phyloP scores from a whole-genome alignment of 2,329 filamentous ascomycete species.

The Trichoderma cornu-damae region DNA sequence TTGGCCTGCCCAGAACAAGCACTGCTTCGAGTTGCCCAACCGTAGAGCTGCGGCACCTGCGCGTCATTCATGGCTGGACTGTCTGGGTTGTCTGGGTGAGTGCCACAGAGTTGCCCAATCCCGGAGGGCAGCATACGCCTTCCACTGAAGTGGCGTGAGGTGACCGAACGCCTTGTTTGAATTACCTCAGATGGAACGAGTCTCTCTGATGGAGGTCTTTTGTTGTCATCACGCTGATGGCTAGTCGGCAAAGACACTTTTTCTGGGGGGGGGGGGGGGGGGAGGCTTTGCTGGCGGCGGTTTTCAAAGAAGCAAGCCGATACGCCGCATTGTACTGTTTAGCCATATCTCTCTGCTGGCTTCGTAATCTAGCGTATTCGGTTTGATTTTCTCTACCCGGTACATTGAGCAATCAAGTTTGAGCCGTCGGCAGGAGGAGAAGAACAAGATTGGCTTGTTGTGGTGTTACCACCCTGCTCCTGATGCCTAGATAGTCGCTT shows the following conservation, averaged over 20 bases:
- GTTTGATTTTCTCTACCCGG: background rate
- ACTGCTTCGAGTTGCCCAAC: conserved; percentile 2
- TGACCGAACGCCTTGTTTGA: background rate
- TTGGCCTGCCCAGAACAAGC: background rate
- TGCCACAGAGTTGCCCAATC: conserved; percentile 2
- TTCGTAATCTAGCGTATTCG: background rate
- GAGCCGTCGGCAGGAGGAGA: background rate
- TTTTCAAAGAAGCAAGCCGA: background rate
- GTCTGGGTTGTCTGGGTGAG: conserved; percentile 1
- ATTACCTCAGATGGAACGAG: background rate
- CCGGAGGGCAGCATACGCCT: background rate
- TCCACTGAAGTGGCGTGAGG: conserved; percentile 1
- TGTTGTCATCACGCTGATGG: background rate
- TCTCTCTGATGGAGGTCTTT: background rate
- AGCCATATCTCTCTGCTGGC: too few relatives aligned
- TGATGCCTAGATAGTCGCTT: background rate
- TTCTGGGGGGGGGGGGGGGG: too few relatives aligned
- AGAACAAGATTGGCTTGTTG: background rate
- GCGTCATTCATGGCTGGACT: background rate
- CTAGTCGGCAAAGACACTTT: background rate
- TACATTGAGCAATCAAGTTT: background rate
- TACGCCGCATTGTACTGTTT: too few relatives aligned
- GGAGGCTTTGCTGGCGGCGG: background rate
- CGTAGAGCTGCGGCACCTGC: conserved; percentile 3
- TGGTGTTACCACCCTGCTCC: background rate